Percentiles rank a stretch among this genome's conserved stretches.
phyloP scores from a whole-genome alignment of 2,329 filamentous ascomycete genomes.

The Nannizziopsis barbatae region DNA sequence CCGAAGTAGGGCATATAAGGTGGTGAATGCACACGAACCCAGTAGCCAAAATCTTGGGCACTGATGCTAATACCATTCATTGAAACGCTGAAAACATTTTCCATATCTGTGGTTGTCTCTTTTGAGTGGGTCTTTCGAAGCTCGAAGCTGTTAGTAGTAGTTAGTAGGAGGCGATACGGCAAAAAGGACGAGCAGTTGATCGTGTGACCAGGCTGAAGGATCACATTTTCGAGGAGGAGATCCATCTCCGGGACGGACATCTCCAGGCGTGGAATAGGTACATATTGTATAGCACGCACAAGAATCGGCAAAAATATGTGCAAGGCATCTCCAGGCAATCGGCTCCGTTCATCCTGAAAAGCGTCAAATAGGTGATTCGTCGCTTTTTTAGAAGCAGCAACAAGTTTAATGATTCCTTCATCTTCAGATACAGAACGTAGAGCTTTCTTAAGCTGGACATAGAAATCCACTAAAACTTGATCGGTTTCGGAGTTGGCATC shows the following conservation, averaged over 20 bases:
- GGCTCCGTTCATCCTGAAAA: slow-evolving; percentile 53
- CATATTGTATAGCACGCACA: slow-evolving; percentile 67
- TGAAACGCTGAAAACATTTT: slow-evolving; percentile 64
- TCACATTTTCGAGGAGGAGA: slow-evolving; percentile 76
- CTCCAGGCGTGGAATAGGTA: slow-evolving; percentile 86
- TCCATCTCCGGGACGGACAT: slow-evolving; percentile 73
- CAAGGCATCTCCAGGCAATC: slow-evolving; percentile 62
- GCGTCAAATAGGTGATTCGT: slow-evolving; percentile 57
- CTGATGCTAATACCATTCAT: slow-evolving; percentile 72
- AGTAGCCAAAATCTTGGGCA: slow-evolving; percentile 82
- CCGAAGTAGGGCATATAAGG: slow-evolving; percentile 53
- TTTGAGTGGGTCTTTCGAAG: slow-evolving; percentile 64
- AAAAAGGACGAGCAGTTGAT: slow-evolving; percentile 82
- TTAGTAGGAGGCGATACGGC: slow-evolving; percentile 68
- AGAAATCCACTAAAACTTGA: slow-evolving; percentile 60
- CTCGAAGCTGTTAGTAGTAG: slow-evolving; percentile 77
- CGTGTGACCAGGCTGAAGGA: slow-evolving; percentile 76
- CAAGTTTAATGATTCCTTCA: slow-evolving; percentile 56
- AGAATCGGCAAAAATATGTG: slow-evolving; percentile 71
- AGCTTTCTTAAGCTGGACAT: slow-evolving; percentile 58
- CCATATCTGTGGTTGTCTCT: slow-evolving; percentile 54
- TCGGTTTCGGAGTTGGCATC: slow-evolving; percentile 52
- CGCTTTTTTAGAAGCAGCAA: slow-evolving; percentile 56
- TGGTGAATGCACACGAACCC: slow-evolving; percentile 67
- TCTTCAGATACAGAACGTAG: slow-evolving; percentile 60